Evolutionary conservation across 305 asterid species (phyloP).

Genomic region (Andrographis paniculata): DNA sequence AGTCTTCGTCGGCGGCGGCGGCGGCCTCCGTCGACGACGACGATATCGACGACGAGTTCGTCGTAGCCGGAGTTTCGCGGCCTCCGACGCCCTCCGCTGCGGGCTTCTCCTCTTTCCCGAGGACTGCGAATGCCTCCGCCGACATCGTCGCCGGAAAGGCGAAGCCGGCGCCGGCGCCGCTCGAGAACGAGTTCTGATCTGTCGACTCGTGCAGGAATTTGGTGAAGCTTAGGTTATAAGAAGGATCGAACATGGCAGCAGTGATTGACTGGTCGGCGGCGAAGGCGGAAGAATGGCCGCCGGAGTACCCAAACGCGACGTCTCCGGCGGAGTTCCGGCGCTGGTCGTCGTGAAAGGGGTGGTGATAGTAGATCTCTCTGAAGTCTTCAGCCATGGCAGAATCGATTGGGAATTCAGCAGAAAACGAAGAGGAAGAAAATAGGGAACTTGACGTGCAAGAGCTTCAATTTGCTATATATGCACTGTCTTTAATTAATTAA

Average conservation of each 20-base stretch:
- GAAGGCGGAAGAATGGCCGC: slow-evolving; percentile 16
- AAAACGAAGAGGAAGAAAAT: too few species aligned
- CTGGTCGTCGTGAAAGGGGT: slow-evolving; percentile 21
- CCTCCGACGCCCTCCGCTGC: slow-evolving; percentile 20
- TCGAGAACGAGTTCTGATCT: slow-evolving; percentile 7
- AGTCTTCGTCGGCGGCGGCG: slow-evolving; percentile 36
- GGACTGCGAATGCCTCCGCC: slow-evolving; percentile 18
- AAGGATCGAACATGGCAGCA: slow-evolving; percentile 28
- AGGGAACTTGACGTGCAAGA: too few species aligned
- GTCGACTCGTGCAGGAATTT: slow-evolving; percentile 29
- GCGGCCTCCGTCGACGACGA: slow-evolving; percentile 49
- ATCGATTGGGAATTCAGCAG: too few species aligned
- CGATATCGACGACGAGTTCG: slow-evolving; percentile 60
- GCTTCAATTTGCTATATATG: too few species aligned
- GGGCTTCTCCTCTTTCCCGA: slow-evolving; percentile 25
- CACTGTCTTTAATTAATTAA: too few species aligned
- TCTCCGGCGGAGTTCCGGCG: slow-evolving; percentile 5
- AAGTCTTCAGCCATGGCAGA: slow-evolving; percentile 40
- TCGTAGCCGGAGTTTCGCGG: slow-evolving; percentile 50
- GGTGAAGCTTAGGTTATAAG: slow-evolving; percentile 21
- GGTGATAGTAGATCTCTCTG: slow-evolving; percentile 27
- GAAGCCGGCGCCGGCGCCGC: slow-evolving; percentile 19
- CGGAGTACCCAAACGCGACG: slow-evolving; percentile 14
- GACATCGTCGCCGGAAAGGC: too few species aligned
- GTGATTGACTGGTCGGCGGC: slow-evolving; percentile 10